phyloP scores from a whole-genome alignment of 129 eudicot species.

The Pseudognaphalium luteoalbum region DNA sequence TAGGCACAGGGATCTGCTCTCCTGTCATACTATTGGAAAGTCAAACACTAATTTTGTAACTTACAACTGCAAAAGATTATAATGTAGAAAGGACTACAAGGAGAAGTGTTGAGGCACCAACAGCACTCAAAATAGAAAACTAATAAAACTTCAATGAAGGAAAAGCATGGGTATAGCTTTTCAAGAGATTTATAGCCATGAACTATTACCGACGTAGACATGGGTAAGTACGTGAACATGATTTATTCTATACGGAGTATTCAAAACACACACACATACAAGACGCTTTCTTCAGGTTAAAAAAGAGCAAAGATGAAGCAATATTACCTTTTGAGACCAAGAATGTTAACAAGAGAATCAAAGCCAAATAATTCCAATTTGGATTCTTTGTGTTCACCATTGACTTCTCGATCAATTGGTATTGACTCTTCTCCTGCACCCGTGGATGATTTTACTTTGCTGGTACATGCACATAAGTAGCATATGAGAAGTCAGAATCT shows the following conservation, averaged over 20 bases:
- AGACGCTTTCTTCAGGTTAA: background rate
- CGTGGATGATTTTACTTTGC: constrained; percentile 57
- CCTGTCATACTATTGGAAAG: constrained; percentile 73
- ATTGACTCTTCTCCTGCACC: constrained; percentile 44
- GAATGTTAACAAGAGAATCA: constrained; percentile 95
- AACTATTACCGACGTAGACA: background rate
- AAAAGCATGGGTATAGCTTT: background rate
- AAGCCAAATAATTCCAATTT: constrained; percentile 94
- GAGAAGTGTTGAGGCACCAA: constrained; percentile 17
- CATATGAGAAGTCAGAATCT: constrained; percentile 11
- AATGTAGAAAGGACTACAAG: background rate
- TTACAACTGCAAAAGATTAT: constrained; percentile 21
- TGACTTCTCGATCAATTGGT: constrained; percentile 51
- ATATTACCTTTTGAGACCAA: constrained; percentile 90
- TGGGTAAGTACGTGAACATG: background rate
- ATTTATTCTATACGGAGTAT: background rate
- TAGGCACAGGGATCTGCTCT: constrained; percentile 73
- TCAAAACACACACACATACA: no score
- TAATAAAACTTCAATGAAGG: background rate
- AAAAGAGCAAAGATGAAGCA: constrained; percentile 5
- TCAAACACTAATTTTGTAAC: constrained; percentile 16
- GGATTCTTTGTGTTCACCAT: constrained; percentile 76
- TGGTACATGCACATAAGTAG: constrained; percentile 36
- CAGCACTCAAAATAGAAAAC: constrained; percentile 6
- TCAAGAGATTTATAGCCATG: background rate